phyloP scores from a whole-genome alignment of 1,284 basidiomycete genomes.

The Ustilago sp. region DNA sequence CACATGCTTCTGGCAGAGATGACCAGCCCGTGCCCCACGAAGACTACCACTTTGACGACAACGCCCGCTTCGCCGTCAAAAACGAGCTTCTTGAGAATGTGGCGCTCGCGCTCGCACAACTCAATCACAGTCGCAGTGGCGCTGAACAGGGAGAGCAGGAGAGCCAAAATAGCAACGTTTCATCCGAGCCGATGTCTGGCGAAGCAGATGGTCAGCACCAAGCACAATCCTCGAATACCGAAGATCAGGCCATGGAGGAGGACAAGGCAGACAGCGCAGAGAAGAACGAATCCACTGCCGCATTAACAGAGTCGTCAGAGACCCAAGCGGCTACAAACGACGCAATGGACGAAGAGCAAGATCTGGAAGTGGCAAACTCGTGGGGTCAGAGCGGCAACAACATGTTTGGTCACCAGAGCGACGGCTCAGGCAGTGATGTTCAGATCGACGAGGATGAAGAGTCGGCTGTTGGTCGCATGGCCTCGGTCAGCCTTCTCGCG shows the following conservation, averaged over 20 bases:
- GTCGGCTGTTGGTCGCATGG: constrained; percentile 85
- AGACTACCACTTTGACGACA: constrained; percentile 59
- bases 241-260: constrained; percentile 41
- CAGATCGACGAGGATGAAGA: constrained; percentile 72
- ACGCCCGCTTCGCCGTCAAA: constrained; percentile 51
- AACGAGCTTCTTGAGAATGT: constrained; percentile 67
- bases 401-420: constrained; percentile 44
- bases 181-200: not conserved
- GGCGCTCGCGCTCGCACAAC: constrained; percentile 61
- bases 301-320: constrained; percentile 2
- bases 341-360: constrained; percentile 35
- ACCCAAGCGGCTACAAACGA: constrained; percentile 6
- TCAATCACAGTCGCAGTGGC: constrained; percentile 26
- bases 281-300: not conserved
- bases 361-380: constrained; percentile 9
- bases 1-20: constrained; percentile 64
- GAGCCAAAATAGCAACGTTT: constrained; percentile 3
- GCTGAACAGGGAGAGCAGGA: constrained; percentile 12
- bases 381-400: constrained; percentile 37
- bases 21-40: constrained; percentile 60
- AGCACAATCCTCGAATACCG: not conserved
- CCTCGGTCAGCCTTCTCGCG: constrained; percentile 92
- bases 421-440: constrained; percentile 40
- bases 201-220: not conserved
- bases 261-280: constrained; percentile 18